These are phyloP conservation scores for Xylariaceae sp. DNA, from an alignment of 2,329 filamentous ascomycete genomes.

Conservation along the genomic window DNA sequence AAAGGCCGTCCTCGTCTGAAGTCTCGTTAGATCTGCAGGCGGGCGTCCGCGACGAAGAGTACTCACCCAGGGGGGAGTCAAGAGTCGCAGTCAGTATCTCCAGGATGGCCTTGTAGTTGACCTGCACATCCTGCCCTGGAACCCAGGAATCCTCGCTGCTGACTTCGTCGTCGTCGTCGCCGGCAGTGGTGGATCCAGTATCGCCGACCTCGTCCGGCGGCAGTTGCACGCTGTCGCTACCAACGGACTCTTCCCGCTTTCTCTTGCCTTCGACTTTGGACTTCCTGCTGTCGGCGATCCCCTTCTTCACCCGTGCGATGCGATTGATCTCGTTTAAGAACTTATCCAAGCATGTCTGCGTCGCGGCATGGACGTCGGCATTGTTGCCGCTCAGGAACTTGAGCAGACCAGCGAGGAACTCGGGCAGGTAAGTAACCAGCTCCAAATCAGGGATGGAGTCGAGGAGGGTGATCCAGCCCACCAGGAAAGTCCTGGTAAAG, in stretches of 20 bases:
- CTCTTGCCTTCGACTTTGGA: constrained; percentile 58
- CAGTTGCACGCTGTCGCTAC: constrained; percentile 53
- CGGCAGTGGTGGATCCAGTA: constrained; percentile 47
- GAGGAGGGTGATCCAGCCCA: constrained; percentile 89
- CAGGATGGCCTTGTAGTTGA: constrained; percentile 86
- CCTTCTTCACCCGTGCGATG: constrained; percentile 86
- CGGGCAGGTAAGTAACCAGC: constrained; percentile 83
- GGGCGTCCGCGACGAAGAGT: constrained; percentile 1
- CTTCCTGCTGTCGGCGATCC: constrained; percentile 78
- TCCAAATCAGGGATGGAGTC: constrained; percentile 97
- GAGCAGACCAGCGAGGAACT: constrained; percentile 82
- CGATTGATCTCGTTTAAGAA: constrained; percentile 92
- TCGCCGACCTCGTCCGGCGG: constrained; percentile 55
- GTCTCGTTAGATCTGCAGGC: constrained; percentile 9
- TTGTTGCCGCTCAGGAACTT: constrained; percentile 91
- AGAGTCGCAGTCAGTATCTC: constrained; percentile 87
- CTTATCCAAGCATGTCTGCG: constrained; percentile 78
- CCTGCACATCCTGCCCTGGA: constrained; percentile 90
- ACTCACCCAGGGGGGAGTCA: constrained; percentile 67
- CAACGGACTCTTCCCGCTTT: constrained; percentile 62
- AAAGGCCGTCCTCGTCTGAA: constrained; percentile 79
- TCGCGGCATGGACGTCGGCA: constrained; percentile 88
- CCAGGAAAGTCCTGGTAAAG: constrained; percentile 88
- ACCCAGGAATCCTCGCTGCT: constrained; percentile 89
- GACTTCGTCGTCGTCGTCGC: constrained; percentile 47